Base-by-base conservation (phyloP, 148 eudicot species). In the Bassia scoparia region DNA sequence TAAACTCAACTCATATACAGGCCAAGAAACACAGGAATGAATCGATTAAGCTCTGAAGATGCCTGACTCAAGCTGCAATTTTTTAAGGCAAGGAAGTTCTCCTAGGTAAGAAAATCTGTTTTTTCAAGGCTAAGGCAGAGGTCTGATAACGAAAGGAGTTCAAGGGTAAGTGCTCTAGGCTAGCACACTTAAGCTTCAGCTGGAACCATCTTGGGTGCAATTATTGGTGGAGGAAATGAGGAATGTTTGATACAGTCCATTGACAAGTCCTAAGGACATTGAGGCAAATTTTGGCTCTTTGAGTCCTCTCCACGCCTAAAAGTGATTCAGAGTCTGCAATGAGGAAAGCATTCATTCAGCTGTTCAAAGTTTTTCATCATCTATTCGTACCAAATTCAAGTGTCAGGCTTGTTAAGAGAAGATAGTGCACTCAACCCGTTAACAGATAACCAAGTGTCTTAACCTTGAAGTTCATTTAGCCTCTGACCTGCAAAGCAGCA, bases 391-490 rank as follows among this genome's bases (percentile, higher is more conserved):
- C 73, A 76, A 71, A 86, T 78, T 87, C 91, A 33, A 89, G 91
- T 2, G 89, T 87, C 73, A 89, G 82, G 37, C 74, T 80, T 23
- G 80, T n/a, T 84, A 68, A 89, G 89, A 61, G 76, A 59, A 58
- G 88, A 78, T 89, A 87, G 80, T 46, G 41, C 75, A 52, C 50
- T 80, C 69, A 89, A 62, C 24, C 82, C 81, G 62, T 86, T 86
- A 54, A 86, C 81, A 3, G 95, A 87, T 53, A 89, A 67, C 95
- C 95, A 89, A 68, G 91, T 87, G 68, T 87, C 87, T 82, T 82
- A 86, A 54, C 87, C 69, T 75, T 76, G 84, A 54, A 89, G 75
- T 76, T 80, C 81, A 54, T 72, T 24, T 30, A 89, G 86, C 29
- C 71, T 75, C 27, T 72, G 71, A 75, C 95, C 95, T 89, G 86